Base-by-base conservation (phyloP, 176 grass and related monocot genomes). In the Cenchrus fungigraminus region DNA sequence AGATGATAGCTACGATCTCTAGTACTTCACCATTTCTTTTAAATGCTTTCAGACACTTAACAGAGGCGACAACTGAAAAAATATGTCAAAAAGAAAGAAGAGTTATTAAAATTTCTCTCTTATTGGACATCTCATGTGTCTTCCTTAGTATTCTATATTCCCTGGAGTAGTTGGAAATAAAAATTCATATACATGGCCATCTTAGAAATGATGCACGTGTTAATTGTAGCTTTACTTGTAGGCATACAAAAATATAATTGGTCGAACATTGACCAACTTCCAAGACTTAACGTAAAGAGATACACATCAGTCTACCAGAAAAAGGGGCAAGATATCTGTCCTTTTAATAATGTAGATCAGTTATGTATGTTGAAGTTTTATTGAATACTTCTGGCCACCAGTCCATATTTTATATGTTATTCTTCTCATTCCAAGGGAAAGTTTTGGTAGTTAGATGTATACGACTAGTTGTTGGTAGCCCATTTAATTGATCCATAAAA, bases 301-400 rank as follows among this genome's bases (percentile, higher is more conserved):
- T n/a, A 75, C 2, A 22, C 52, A 82, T 20, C 67, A 82, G 53
- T 60, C 13, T 71, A 62, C 46, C 74, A 87, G 59, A 90, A 50
- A 86, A 79, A 78, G 84, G 67, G 58, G 45, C n/a, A 68, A 68
- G n/a, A 74, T 54, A 79, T 67, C 28, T 47, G 73, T 29, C 52
- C 31, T 46, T 28, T 79, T 51, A 75, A 45, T 82, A 67, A 40
- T 53, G 60, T 63, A 79, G 12, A 84, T 83, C 13, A 68, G 53
- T 87, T 90, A 60, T 51, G 52, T 80, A 29, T 25, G 78, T 89
- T 42, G 14, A 85, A 14, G 50, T 70, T 81, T 85, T 13, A 25
- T 89, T 52, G 15, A 52, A 76, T 73, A 85, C 53, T 85, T 80
- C 59, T 69, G 74, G 79, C n/a, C 75, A 87, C 52, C 32, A 68